These are phyloP conservation scores for Cronartium quercuum DNA, from an alignment of 1,284 basidiomycete species.

Conservation along the genomic window DNA sequence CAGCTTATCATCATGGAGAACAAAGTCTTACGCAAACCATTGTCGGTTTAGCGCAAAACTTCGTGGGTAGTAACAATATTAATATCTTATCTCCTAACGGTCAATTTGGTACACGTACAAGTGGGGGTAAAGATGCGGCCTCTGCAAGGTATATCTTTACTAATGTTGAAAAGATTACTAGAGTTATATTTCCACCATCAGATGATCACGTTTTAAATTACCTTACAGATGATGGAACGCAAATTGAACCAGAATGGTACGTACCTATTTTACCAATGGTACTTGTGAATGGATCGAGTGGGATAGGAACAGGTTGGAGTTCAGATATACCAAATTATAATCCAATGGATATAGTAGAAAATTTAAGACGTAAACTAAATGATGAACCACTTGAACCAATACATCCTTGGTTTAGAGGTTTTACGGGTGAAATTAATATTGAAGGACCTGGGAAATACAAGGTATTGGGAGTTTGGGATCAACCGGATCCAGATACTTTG, in stretches of 20 bases:
- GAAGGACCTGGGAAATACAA: slow-evolving; percentile 57
- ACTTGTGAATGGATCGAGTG: slow-evolving; percentile 89
- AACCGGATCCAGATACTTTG: slow-evolving; percentile 77
- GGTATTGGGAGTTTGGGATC: slow-evolving; percentile 66
- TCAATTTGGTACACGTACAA: slow-evolving; percentile 85
- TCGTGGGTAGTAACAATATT: slow-evolving; percentile 92
- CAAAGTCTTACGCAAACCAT: slow-evolving; percentile 79
- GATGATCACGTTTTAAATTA: slow-evolving; percentile 81
- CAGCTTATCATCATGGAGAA: slow-evolving; percentile 97
- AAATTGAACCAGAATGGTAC: slow-evolving; percentile 93
- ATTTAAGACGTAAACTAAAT: slow-evolving; percentile 77
- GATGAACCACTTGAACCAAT: slow-evolving; percentile 78
- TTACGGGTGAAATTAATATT: slow-evolving; percentile 52
- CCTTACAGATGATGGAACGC: slow-evolving; percentile 77
- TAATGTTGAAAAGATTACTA: slow-evolving; percentile 67
- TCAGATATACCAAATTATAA: slow-evolving; percentile 91
- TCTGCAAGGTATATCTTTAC: slow-evolving; percentile 97
- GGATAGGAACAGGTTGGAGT: slow-evolving; percentile 99
- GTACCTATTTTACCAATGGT: slow-evolving; percentile 84
- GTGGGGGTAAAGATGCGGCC: slow-evolving; percentile 91
- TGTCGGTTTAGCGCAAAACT: slow-evolving; percentile 87
- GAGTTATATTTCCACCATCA: slow-evolving; percentile 69
- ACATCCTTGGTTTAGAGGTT: slow-evolving; percentile 96
- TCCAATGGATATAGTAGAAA: slow-evolving; percentile 80
- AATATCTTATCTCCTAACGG: slow-evolving; percentile 84